Evolutionary conservation across 352 stramenopile species (phyloP), one percentile per base, ranked within the genome.

Genomic region (Thalassiosira hispida): DNA sequence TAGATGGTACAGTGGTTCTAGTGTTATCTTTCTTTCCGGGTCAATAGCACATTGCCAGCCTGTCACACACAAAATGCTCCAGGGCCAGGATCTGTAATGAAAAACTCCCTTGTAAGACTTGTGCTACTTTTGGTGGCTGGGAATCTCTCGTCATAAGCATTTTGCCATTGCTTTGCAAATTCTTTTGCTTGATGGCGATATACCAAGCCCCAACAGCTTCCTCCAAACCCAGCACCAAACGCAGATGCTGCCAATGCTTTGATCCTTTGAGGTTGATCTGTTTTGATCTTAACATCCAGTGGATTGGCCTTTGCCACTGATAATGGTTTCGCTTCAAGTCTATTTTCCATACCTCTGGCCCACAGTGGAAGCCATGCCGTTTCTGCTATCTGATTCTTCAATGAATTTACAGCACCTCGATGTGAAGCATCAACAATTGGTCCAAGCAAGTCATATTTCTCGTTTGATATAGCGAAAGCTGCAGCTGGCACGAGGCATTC

Each of bases 141-240:
- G 44, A 79, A 79, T 46, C 14, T 56, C 6, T 67, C 29, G 25
- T 73, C 51, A 31, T 60, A 79, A 33, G 70, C 51, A 29, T 65
- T 52, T 25, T 27, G 12, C 70, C 70, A 79, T 60, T 73, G 70
- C 4, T 12, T 2, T 7, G 46, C 29, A 55, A 79, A 79, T n/a
- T 73, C 22, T 0, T 73, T 9, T 22, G 70, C 60, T 46, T 77
- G 35, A 12, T 29, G 6, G 40, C 51, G 16, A 60, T 64, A 40
- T 18, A 77, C 69, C 27, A 77, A 62, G 20, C 57, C 69, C 59
- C 61, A 77, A 27, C 69, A 77, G 1, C 47, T 65, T 27, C 69
- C 69, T 47, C 69, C 69, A 60, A 65, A 77, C 14, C 69, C 69
- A 12, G 69, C 69, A 14, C 69, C 69, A 49, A 77, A 77, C 4